Percentiles rank a stretch among this genome's conserved stretches.
Conservation (phyloP, 139 green algal genomes). For the Gonium pectorale region DNA sequence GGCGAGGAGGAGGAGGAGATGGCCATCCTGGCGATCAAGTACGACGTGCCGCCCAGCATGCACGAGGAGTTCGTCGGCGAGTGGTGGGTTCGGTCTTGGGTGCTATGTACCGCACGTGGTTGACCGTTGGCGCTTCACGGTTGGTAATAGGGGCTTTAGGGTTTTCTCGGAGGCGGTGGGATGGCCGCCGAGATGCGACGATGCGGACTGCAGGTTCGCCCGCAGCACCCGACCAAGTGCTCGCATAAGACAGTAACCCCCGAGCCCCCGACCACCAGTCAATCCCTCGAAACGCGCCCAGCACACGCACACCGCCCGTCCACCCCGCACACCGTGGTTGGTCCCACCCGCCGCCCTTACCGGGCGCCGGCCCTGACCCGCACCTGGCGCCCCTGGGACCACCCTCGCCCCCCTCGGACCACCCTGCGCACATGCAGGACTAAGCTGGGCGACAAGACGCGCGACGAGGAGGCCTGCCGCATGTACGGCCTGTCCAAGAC, state of each 20-base stretch:
- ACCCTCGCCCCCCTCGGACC: not conserved
- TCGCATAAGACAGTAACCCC: not conserved
- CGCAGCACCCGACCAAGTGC: not conserved
- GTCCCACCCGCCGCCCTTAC: not conserved
- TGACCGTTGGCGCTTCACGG: too few relatives aligned
- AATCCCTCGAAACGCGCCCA: not conserved
- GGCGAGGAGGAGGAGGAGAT: not conserved
- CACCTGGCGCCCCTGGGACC: not conserved
- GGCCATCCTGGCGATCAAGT: constrained; percentile 9
- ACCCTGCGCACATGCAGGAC: too few relatives aligned
- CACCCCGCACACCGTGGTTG: not conserved
- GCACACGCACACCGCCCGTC: not conserved
- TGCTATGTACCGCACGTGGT: not conserved
- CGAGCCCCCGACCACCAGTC: too few relatives aligned
- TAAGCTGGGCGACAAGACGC: not conserved
- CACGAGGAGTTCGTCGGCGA: constrained; percentile 3
- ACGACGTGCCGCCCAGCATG: constrained; percentile 7
- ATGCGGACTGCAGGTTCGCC: too few relatives aligned
- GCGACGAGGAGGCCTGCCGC: not conserved
- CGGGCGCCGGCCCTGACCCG: too few relatives aligned
- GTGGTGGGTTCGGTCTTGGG: not conserved
- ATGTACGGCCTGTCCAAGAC: constrained; percentile 21
- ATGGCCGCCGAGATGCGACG: too few relatives aligned
- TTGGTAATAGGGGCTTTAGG: too few relatives aligned
- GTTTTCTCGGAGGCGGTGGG: too few relatives aligned